A percentile compares a stretch with the other conserved stretches of the same genome.
These are phyloP conservation scores for Gamarada debralockiae DNA, from an alignment of 495 filamentous ascomycete genomes.

Conservation along the genomic window DNA sequence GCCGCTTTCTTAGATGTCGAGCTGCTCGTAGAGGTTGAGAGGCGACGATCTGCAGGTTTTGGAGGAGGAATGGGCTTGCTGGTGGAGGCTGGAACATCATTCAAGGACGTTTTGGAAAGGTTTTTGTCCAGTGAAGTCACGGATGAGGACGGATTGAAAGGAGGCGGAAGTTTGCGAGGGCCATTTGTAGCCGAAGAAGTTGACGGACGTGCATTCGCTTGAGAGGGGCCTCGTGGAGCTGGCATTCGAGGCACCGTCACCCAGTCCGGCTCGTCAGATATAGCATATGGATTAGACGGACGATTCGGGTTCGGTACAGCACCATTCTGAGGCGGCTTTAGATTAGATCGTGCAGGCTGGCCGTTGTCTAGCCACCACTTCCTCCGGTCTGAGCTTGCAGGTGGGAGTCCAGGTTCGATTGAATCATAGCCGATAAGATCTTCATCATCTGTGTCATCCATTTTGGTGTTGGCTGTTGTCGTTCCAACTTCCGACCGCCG, in stretches of 20 bases:
- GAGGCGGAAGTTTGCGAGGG: constrained; percentile 48
- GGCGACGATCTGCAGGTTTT: constrained; percentile 19
- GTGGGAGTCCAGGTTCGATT: constrained; percentile 76
- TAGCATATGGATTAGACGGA: constrained; percentile 76
- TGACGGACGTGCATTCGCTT: constrained; percentile 43
- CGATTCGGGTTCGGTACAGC: constrained; percentile 65
- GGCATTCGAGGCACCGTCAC: constrained; percentile 51
- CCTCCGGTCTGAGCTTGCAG: constrained; percentile 81
- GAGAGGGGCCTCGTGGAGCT: constrained; percentile 29
- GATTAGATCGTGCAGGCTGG: constrained; percentile 65
- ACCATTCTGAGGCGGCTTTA: constrained; percentile 58
- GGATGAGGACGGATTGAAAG: constrained; percentile 40
- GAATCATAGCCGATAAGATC: constrained; percentile 69
- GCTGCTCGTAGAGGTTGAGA: constrained; percentile 26
- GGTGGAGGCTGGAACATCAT: constrained; percentile 6
- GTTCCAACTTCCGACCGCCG: constrained; percentile 55
- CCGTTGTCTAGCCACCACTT: constrained; percentile 97
- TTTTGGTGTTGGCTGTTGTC: constrained; percentile 34
- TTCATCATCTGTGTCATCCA: constrained; percentile 65
- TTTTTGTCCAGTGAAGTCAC: constrained; percentile 15
- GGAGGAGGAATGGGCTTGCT: constrained; percentile 17
- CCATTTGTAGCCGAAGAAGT: constrained; percentile 34
- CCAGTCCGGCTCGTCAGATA: constrained; percentile 74
- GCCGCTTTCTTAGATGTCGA: constrained; percentile 35
- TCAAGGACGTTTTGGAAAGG: constrained; percentile 15